Base-by-base conservation (phyloP, 164 flowering plant genomes). In the Aristolochia californica region DNA sequence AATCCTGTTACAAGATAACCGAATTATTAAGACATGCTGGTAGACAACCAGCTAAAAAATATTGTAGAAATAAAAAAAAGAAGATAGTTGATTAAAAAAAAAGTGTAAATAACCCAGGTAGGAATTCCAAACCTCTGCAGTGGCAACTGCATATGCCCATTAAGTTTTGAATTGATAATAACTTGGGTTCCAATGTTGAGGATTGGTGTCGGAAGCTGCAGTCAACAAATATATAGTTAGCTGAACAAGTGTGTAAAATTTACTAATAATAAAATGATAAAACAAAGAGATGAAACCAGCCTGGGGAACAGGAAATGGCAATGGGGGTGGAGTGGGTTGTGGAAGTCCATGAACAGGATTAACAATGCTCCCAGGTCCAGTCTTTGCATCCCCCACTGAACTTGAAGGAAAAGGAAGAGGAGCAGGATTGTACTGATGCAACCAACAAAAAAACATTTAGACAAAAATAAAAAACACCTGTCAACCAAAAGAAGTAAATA, bases 181-280 rank as follows among this genome's bases (percentile, higher is more conserved):
- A 88, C 82, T 60, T 84, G 93, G 56, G 73, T 73, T 70, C 91
- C 88, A 58, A 90, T 77, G 62, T 78, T 90, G n/a, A 87, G 79
- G 28, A 88, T 74, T 53, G 80, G 74, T 24, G 81, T 64, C 1
- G 88, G 78, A 48, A 81, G 83, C 97, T 88, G 81, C 66, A 72
- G 64, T 4, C 55, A 64, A 22, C 43, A 43, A 66, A 43, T 34
- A 63, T 13, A 27, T 18, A 17, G 50, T 60, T n/a, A 34, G 26
- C 17, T 59, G 38, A 48, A 15, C 16, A 24, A 34, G 40, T 34
- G 40, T 34, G 40, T 18, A 53, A 16, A 40, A 66, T 52, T 13
- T 30, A 57, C 8, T 23, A 48, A 57, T 20, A 43, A 43, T 22
- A 22, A 23, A 27, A 52, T 20, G 45, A 18, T 4, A 48, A 11